Base-by-base conservation (phyloP, 345 rosid species). In the Salix koriyanagi region DNA sequence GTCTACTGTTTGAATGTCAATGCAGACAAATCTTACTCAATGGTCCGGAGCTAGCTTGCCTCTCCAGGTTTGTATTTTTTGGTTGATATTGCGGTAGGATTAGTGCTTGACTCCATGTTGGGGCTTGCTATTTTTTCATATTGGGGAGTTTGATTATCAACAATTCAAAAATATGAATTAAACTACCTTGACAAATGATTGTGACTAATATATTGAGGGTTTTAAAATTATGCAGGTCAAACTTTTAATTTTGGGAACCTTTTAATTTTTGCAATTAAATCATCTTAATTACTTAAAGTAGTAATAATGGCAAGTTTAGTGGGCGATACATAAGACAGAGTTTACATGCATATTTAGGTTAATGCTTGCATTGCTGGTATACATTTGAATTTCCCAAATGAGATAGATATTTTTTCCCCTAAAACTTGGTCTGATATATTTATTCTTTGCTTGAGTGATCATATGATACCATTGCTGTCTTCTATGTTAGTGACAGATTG, bases 41-140 rank as follows among this genome's bases (percentile, higher is more conserved):
- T 95, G 98, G 97, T 89, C 98, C 75, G 98, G 99, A 85, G 96
- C 99, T 81, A 90, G 85, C 85, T 86, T 93, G 80, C 99, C 99
- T 75, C 97, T 95, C 81, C 99, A 95, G 97, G 99, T 95, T 73
- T 71, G 75, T 80, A 36, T 66, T 44, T 46, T 48, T 62, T 36
- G 9, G 14, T 64, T 65, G 25, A 23, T 44, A 46, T 56, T 69
- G 44, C 48, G 39, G 64, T 18, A 25, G 54, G 4, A 36, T 23
- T 67, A 54, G n/a, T 30, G 30, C 14, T 0, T 12, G 1, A 14
- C 21, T 56, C 66, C 10, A 56, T 48, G 39, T 74, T 37, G 50
- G 56, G 39, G 21, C 5, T 50, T 28, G 13, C 21, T 32, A 25
- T 52, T 46, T 58, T 41, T 73, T 13, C 42, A 32, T 52, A 21